Evolutionary conservation across 495 filamentous ascomycete genomes (phyloP).

Genomic region (Aspergillus funiculosus): DNA sequence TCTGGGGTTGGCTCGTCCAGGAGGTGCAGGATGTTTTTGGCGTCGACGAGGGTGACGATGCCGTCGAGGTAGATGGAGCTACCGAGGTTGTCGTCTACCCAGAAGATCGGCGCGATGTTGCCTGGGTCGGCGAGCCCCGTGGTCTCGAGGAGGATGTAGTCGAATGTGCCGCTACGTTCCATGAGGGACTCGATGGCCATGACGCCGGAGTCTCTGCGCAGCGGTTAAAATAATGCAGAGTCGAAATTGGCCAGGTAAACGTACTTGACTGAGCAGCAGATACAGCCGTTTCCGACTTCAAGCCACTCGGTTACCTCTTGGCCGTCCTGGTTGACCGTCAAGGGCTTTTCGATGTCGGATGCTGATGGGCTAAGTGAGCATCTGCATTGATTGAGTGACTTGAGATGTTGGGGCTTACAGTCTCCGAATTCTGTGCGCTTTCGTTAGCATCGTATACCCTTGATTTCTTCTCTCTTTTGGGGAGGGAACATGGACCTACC

Average conservation of each 20-base stretch:
- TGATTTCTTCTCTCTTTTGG: no score
- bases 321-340: constrained; percentile 80
- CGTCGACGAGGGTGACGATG: constrained; percentile 93
- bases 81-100: constrained; percentile 91
- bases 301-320: constrained; percentile 92
- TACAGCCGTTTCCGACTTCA: constrained; percentile 92
- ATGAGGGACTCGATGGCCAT: constrained; percentile 94
- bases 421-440: constrained; percentile 87
- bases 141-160: constrained; percentile 97
- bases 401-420: constrained; percentile 50
- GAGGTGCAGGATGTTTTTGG: constrained; percentile 77
- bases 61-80: constrained; percentile 95
- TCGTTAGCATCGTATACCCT: not conserved
- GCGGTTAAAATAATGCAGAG: constrained; percentile 3
- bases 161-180: constrained; percentile 86
- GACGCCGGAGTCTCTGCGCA: constrained; percentile 74
- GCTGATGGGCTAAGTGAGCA: constrained; percentile 42
- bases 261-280: constrained; percentile 98
- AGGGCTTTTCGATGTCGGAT: constrained; percentile 86
- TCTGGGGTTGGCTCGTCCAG: constrained; percentile 69
- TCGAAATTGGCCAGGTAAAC: not conserved
- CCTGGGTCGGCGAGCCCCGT: constrained; percentile 94
- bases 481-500: constrained; percentile 55
- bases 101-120: constrained; percentile 92
- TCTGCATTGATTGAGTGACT: no score